Evolutionary conservation across 352 stramenopile species (phyloP), one percentile per base, ranked within the genome.

Genomic region (Phytophthora hybrid): DNA sequence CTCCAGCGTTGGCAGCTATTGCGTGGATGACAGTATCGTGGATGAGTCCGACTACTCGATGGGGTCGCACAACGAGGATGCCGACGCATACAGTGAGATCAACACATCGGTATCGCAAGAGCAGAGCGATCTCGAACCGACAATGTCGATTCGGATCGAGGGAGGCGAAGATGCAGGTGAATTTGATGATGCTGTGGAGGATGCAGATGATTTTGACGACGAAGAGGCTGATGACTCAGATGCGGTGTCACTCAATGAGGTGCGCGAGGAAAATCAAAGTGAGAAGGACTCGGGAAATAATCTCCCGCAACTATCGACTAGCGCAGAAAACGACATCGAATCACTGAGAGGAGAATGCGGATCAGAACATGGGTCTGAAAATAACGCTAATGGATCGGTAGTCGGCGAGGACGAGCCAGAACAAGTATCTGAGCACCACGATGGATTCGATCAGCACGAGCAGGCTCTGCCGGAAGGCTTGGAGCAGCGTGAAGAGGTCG

Each of bases 101-200:
- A 46, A 59, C 31, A n/a, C 53, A 8, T 59, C 18, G 11, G 5
- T 59, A 21, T 59, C 31, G 31, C 39, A 46, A 13, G 53, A 59
- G 21, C 19, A 46, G 26, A 59, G 53, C n/a, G n/a, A n/a, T n/a
- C n/a, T n/a, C n/a, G n/a, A n/a, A n/a, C n/a, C n/a, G n/a, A n/a
- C n/a, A n/a, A n/a, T n/a, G n/a, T n/a, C n/a, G n/a, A n/a, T n/a
- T n/a, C n/a, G n/a, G n/a, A n/a, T n/a, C n/a, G n/a, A n/a, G n/a
- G n/a, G n/a, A n/a, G n/a, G n/a, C n/a, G n/a, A n/a, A n/a, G n/a
- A n/a, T n/a, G n/a, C n/a, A n/a, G n/a, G n/a, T n/a, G n/a, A n/a
- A n/a, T n/a, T n/a, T n/a, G n/a, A n/a, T n/a, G n/a, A n/a, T n/a
- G n/a, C n/a, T n/a, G n/a, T n/a, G n/a, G n/a, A n/a, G n/a, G n/a